These are phyloP conservation scores for Hordeum pubiflorum DNA, from an alignment of 202 grass and related monocot genomes.

Conservation along the genomic window DNA sequence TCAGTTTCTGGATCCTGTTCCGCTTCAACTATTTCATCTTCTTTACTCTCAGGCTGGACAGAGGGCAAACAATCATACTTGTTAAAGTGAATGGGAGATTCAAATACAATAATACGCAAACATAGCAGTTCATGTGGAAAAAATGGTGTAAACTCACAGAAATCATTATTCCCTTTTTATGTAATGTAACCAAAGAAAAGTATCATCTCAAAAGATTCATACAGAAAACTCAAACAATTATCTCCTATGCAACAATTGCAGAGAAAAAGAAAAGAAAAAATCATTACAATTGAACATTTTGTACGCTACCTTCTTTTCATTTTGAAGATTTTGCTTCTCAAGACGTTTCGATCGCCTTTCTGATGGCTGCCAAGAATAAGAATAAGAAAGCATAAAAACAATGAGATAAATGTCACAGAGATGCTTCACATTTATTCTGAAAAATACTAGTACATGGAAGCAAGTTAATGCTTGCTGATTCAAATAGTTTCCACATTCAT, in stretches of 20 bases:
- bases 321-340: constrained; percentile 45
- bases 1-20: constrained; percentile 57
- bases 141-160: constrained; percentile 12
- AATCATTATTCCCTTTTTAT: not conserved
- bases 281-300: not conserved
- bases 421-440: constrained; percentile 2
- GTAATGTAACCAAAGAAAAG: not conserved
- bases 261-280: not conserved
- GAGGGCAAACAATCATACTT: constrained; percentile 1
- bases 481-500: not conserved
- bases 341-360: constrained; percentile 52
- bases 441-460: not conserved
- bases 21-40: constrained; percentile 42
- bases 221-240: not conserved
- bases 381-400: constrained; percentile 29
- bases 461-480: not conserved
- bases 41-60: constrained; percentile 46
- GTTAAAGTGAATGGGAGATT: not conserved
- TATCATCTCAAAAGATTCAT: not conserved
- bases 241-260: constrained; percentile 14
- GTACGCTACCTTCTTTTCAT: constrained; percentile 31
- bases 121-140: not conserved
- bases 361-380: constrained; percentile 19
- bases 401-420: not conserved
- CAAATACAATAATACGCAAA: constrained; percentile 1